Base-by-base conservation (phyloP, 1,284 basidiomycete species). In the Sanghuangporus weigelae region DNA sequence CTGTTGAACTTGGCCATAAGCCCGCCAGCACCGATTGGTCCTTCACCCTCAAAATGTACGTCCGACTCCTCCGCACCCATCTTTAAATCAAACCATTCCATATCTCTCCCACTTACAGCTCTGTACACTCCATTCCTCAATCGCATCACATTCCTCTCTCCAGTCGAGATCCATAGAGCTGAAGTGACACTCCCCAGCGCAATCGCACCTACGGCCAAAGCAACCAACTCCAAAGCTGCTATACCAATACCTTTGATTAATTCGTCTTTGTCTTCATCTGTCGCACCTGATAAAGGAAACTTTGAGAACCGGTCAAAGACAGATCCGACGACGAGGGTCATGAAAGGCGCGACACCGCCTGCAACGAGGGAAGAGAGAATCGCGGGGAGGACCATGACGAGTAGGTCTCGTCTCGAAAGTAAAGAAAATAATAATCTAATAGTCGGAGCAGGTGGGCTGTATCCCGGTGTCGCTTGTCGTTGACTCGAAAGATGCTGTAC, bases 1-100 rank as follows among this genome's bases (percentile, higher is more conserved):
- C 87, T 87, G 31, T 91, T 85, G 73, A 98, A 98, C 72, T 95
- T 93, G 59, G 93, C 87, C 95, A 98, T 97, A 51, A 98, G 79
- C 19, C 96, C 96, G 63, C 92, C 96, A 56, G 95, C 93, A 65
- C 94, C 93, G 60, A 90, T 76, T 40, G 84, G 81, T 50, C 82
- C 81, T n/a, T 46, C 44, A n/a, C 44, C 44, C 16, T 46, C 44
- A 46, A 19, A 7, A 16, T 46, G 44, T 2, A 19, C 5, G 46
- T 81, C 79, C 64, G 80, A 78, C 49, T 81, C 80, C 49, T 84
- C 84, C 53, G 82, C 78, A 55, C 89, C 92, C 84, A 92, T 89
- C 66, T 91, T 90, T 54, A 83, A 76, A 74, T 96, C 93, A 73
- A 93, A 96, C 94, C 94, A 96, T 48, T 83, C 80, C 84, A 97